phyloP scores from a whole-genome alignment of 768 basidiomycete genomes.

The Termitomyces sp. region DNA sequence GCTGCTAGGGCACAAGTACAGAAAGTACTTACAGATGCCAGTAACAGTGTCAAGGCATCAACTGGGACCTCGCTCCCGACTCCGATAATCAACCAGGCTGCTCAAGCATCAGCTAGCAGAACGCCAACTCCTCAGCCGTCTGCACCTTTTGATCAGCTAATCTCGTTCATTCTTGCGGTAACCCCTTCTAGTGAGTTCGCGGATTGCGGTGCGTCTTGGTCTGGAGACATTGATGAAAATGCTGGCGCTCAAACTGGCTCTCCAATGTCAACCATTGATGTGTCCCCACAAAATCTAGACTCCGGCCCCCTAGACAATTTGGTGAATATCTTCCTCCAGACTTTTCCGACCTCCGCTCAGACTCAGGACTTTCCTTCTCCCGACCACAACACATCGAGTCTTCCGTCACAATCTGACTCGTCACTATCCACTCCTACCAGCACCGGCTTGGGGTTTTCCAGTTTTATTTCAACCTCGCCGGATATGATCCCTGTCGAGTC shows the following conservation, averaged over 20 bases:
- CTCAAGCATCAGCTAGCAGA: neutral
- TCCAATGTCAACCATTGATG: neutral
- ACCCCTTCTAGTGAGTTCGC: slow-evolving; percentile 10
- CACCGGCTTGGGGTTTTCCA: slow-evolving; percentile 12
- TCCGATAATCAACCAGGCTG: neutral
- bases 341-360: slow-evolving; percentile 32
- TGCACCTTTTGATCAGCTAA: slow-evolving; percentile 33
- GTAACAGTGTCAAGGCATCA: slow-evolving; percentile 8
- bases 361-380: slow-evolving; percentile 21
- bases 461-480: slow-evolving; percentile 8
- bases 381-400: slow-evolving; percentile 5
- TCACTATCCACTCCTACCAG: slow-evolving; percentile 1
- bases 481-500: slow-evolving; percentile 3
- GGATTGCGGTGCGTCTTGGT: neutral
- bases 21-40: slow-evolving; percentile 23
- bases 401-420: slow-evolving; percentile 1
- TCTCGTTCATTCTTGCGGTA: slow-evolving; percentile 34
- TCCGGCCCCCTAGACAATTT: slow-evolving; percentile 41
- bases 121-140: slow-evolving; percentile 12
- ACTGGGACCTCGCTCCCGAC: neutral
- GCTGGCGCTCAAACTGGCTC: slow-evolving; percentile 4
- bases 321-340: slow-evolving; percentile 46
- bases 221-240: neutral
- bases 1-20: slow-evolving; percentile 8
- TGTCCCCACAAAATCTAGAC: slow-evolving; percentile 23